These are phyloP conservation scores for Globisporangium uncinulatum DNA, from an alignment of 352 stramenopile genomes.

Conservation along the genomic window DNA sequence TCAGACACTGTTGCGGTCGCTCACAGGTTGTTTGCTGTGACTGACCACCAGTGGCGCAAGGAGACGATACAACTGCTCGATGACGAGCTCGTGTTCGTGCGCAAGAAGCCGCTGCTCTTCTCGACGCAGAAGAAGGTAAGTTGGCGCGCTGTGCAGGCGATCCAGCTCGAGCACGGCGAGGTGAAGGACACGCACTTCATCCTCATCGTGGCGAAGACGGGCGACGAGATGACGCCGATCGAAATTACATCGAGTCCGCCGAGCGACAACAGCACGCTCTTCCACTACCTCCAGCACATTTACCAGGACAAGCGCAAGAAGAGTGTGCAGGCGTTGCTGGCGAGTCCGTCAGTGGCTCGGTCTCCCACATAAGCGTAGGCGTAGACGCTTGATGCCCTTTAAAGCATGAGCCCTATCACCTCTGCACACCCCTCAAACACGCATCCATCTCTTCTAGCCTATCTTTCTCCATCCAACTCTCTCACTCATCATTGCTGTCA, in stretches of 20 bases:
- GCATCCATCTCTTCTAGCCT: too few relatives aligned
- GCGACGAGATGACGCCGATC: conserved; percentile 22
- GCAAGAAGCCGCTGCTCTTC: conserved; percentile 29
- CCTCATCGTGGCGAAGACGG: conserved; percentile 24
- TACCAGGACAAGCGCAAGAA: conserved; percentile 21
- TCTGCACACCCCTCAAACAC: too few relatives aligned
- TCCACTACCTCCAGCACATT: conserved; percentile 19
- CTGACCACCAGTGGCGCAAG: conserved; percentile 34
- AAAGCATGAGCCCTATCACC: too few relatives aligned
- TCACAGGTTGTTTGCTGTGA: background rate
- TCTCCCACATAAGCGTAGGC: background rate
- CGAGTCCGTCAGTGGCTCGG: background rate
- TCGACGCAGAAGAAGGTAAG: conserved; percentile 23
- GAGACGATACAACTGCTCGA: conserved; percentile 25
- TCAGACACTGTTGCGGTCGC: background rate
- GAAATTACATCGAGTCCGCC: conserved; percentile 25
- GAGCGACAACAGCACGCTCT: conserved; percentile 19
- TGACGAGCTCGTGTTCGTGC: conserved; percentile 24
- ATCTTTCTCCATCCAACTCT: too few relatives aligned
- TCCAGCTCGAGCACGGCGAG: conserved; percentile 29
- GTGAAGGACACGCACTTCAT: conserved; percentile 31
- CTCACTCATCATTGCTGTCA: too few relatives aligned
- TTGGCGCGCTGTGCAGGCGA: conserved; percentile 23
- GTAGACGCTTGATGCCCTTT: too few relatives aligned
- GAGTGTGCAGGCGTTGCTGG: conserved; percentile 10